These are phyloP conservation scores for Hyphopichia buzzinii DNA, from an alignment of 1,139 yeast species.

Conservation along the genomic window DNA sequence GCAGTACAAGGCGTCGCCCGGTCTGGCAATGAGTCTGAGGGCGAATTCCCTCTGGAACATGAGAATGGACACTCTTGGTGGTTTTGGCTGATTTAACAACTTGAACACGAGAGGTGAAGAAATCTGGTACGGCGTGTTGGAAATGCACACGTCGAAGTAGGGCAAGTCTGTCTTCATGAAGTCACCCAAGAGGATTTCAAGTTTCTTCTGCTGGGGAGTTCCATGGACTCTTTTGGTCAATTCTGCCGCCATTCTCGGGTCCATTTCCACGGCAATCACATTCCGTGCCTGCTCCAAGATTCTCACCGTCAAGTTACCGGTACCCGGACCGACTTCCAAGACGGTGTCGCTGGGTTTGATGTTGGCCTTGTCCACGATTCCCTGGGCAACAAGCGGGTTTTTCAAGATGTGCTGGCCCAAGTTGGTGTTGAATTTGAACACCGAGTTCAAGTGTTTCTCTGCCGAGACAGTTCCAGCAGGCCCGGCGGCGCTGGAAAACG, in stretches of 20 bases:
- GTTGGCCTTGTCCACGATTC: conserved; percentile 94
- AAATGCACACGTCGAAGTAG: conserved; percentile 91
- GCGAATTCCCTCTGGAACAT: conserved; percentile 99
- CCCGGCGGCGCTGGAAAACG: conserved; percentile 40
- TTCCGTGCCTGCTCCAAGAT: conserved; percentile 88
- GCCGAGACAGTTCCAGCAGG: conserved; percentile 53
- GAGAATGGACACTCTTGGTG: conserved; percentile 91
- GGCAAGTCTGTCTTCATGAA: conserved; percentile 95
- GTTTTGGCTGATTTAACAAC: conserved; percentile 83
- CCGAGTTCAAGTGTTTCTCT: conserved; percentile 72
- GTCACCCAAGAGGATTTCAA: conserved; percentile 91
- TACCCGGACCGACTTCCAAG: conserved; percentile 98
- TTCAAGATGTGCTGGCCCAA: conserved; percentile 96
- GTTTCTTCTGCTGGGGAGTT: conserved; percentile 84
- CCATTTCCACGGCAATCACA: conserved; percentile 96
- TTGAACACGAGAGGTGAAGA: conserved; percentile 96
- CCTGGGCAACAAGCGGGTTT: conserved; percentile 95
- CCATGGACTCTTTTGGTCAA: conserved; percentile 97
- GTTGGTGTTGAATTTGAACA: conserved; percentile 93
- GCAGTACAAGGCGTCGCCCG: conserved; percentile 91
- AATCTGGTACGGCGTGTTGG: conserved; percentile 96
- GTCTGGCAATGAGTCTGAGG: conserved; percentile 84
- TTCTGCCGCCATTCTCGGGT: conserved; percentile 99
- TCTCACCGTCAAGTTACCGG: conserved; percentile 94
- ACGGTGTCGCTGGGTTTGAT: conserved; percentile 91